These are phyloP conservation scores for Debaryomyces hansenii DNA, from an alignment of 805 yeast species.

Conservation along the genomic window DNA sequence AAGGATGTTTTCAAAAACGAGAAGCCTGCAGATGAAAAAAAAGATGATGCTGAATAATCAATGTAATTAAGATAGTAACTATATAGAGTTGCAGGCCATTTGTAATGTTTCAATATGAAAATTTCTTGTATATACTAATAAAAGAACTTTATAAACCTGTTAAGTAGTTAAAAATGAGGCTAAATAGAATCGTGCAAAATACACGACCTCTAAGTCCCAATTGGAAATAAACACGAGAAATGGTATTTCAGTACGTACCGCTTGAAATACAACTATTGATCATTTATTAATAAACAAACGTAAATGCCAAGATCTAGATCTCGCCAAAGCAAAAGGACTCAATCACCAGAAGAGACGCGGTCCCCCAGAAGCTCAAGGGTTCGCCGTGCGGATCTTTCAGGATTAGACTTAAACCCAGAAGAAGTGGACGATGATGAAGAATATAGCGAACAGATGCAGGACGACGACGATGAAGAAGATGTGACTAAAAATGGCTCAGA, in stretches of 20 bases:
- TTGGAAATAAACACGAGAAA: too few relatives aligned
- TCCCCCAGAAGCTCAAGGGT: conserved; percentile 4
- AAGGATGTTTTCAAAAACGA: conserved; percentile 43
- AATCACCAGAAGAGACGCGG: conserved; percentile 3
- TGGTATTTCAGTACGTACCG: too few relatives aligned
- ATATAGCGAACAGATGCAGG: conserved; percentile 12
- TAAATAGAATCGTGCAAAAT: neutral
- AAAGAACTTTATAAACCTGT: neutral
- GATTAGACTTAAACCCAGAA: conserved; percentile 18
- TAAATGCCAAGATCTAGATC: conserved; percentile 7
- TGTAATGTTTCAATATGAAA: neutral
- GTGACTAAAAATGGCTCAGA: conserved; percentile 16
- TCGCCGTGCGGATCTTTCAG: conserved; percentile 12
- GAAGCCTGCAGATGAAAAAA: conserved; percentile 25
- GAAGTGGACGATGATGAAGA: conserved; percentile 16
- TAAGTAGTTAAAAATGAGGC: neutral
- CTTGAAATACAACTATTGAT: too few relatives aligned
- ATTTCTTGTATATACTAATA: conserved; percentile 2
- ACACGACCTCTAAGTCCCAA: neutral
- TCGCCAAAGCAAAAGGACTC: conserved; percentile 5
- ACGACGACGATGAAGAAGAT: conserved; percentile 18
- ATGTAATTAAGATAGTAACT: neutral
- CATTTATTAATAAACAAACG: neutral
- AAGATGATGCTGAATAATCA: conserved; percentile 18
- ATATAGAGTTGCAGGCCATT: neutral